Evolutionary conservation across 192 early-diverging fungal species (phyloP), one percentile per base, ranked within the genome.

Genomic region (Coemansia sp.): DNA sequence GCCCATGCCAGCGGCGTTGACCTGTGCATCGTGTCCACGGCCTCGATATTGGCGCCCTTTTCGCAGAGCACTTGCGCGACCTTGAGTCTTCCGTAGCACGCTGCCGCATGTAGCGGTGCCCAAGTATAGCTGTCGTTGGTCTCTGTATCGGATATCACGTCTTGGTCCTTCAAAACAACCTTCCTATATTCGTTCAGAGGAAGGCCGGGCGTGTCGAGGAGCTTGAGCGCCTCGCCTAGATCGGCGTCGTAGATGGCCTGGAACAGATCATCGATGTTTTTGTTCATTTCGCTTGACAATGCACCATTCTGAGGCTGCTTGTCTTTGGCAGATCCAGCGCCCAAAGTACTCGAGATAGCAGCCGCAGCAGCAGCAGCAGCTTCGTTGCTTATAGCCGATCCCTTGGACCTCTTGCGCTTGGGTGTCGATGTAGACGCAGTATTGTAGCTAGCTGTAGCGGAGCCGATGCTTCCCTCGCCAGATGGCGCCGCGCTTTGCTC

Each of bases 1-100:
- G 93, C 92, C 95, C 95, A 97, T 0, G 88, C 91, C 16, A 97
- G 75, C n/a, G 95, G 89, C 29, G 87, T 85, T 3, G 87, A 91
- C 16, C 78, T 72, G 64, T 94, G 88, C 88, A 91, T 89, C 1
- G 92, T 92, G 70, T 97, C 95, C 11, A 87, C 70, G 0, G 91
- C 61, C 62, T 95, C 91, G 23, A 95, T 73, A 46, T 93, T 69
- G 6, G 91, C 93, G 11, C 91, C 91, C 35, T 84, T 76, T 6
- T 83, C 83, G 62, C 95, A 83, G 13, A 97, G 84, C 20, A 84
- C 65, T 54, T 84, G 75, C 8, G 89, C 71, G 14, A 92, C 75
- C 42, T 89, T 86, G 22, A 82, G 67, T 24, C 87, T 72, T 8
- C 92, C 93, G 69, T 86, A 90, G 70, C 90, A 97, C 14, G 88